Evolutionary conservation across 495 filamentous ascomycete genomes (phyloP).

Genomic region (Cladorrhinum samala): DNA sequence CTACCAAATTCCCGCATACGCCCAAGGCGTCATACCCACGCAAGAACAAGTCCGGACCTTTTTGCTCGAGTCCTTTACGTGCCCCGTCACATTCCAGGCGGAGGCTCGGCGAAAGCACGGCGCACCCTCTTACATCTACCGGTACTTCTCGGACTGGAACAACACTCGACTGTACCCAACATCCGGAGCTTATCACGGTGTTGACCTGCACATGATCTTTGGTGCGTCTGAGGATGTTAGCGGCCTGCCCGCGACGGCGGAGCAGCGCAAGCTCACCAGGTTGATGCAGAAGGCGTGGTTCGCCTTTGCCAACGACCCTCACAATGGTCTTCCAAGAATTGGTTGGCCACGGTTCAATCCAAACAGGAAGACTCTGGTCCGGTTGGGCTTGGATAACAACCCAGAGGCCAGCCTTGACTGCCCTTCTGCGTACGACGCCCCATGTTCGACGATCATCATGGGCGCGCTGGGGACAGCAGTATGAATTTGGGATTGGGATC

Average conservation of each 20-base stretch:
- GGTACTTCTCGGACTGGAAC: slow-evolving; percentile 39
- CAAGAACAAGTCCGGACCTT: slow-evolving; percentile 1
- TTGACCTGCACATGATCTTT: slow-evolving; percentile 45
- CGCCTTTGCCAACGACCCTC: slow-evolving; percentile 30
- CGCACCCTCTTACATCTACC: slow-evolving; percentile 23
- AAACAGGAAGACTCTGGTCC: neutral
- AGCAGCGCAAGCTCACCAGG: slow-evolving; percentile 21
- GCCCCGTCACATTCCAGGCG: slow-evolving; percentile 10
- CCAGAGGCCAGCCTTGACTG: neutral
- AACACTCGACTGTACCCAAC: slow-evolving; percentile 34
- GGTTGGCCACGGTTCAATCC: slow-evolving; percentile 5
- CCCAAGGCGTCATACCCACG: slow-evolving; percentile 6
- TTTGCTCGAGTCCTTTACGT: slow-evolving; percentile 19
- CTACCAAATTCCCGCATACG: slow-evolving; percentile 11
- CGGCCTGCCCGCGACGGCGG: slow-evolving; percentile 23
- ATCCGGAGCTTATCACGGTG: slow-evolving; percentile 44
- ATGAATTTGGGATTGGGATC: too few relatives aligned
- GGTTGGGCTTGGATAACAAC: neutral
- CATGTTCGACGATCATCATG: neutral
- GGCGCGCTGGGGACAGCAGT: too few relatives aligned
- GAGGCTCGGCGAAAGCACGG: slow-evolving; percentile 11
- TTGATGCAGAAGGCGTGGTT: slow-evolving; percentile 39
- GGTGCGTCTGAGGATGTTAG: slow-evolving; percentile 35
- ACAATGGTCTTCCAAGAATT: slow-evolving; percentile 3
- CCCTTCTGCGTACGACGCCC: neutral